Conservation (phyloP, 2,329 filamentous ascomycete species). For the Botrytis fabae region DNA sequence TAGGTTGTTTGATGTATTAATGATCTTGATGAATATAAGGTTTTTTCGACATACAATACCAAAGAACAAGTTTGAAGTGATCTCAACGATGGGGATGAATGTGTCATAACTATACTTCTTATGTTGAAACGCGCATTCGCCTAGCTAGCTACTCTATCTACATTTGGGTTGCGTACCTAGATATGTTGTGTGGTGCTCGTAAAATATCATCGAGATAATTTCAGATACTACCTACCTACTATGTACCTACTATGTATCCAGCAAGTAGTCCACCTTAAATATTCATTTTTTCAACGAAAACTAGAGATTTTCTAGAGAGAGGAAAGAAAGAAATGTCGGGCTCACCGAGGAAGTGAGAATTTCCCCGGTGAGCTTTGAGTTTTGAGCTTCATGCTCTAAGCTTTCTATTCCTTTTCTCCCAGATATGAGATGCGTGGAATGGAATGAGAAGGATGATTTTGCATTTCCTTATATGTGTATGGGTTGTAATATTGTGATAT, state of each 20-base stretch:
- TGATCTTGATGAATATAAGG: constrained; percentile 13
- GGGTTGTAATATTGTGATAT: not conserved
- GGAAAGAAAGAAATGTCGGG: not conserved
- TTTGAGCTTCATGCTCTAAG: not conserved
- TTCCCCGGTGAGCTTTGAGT: not conserved
- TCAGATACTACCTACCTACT: not conserved
- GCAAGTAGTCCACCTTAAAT: not conserved
- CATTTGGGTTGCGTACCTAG: not conserved
- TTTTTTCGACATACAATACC: not conserved
- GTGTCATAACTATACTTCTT: not conserved
- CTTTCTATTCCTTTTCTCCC: not conserved
- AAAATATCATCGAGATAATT: not conserved
- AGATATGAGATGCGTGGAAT: not conserved
- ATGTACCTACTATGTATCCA: not conserved
- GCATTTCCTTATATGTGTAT: not conserved
- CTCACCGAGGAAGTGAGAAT: not conserved
- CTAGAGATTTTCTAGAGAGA: not conserved
- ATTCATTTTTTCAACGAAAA: not conserved
- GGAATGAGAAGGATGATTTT: not conserved
- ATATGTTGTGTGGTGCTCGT: not conserved
- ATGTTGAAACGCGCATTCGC: not conserved
- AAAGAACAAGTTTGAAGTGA: not conserved
- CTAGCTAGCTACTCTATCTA: not conserved
- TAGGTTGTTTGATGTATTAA: constrained; percentile 9
- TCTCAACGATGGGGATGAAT: not conserved